These are phyloP conservation scores for Leucogyrophana mollusca DNA, from an alignment of 768 basidiomycete species.

Conservation along the genomic window DNA sequence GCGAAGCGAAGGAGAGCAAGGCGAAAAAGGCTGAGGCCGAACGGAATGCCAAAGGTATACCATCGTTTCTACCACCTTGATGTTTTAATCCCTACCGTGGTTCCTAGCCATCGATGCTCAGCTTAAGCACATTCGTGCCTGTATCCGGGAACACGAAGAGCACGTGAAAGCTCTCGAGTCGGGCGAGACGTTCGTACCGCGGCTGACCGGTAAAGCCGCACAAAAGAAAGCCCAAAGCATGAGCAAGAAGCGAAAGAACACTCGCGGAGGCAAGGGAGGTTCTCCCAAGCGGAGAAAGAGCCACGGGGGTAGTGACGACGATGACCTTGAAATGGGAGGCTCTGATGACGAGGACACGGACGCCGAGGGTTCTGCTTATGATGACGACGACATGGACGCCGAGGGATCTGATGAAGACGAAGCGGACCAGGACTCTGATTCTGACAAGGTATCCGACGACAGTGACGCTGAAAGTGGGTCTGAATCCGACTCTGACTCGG, in stretches of 20 bases:
- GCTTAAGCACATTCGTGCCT: constrained; percentile 38
- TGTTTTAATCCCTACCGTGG: neutral
- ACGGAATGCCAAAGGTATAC: constrained; percentile 40
- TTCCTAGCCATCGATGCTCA: constrained; percentile 38
- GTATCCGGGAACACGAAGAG: constrained; percentile 37
- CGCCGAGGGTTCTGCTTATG: constrained; percentile 19
- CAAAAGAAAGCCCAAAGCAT: constrained; percentile 17
- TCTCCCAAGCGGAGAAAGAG: constrained; percentile 44
- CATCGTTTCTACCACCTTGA: neutral
- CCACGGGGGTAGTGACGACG: constrained; percentile 17
- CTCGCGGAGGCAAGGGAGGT: constrained; percentile 35
- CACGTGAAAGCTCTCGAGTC: constrained; percentile 48
- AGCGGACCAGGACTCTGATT: constrained; percentile 5
- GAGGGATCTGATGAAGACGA: constrained; percentile 21
- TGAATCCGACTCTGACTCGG: constrained; percentile 15
- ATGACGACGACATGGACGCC: constrained; percentile 16
- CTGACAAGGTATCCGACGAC: constrained; percentile 16
- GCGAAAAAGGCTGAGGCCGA: constrained; percentile 40
- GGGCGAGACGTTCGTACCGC: constrained; percentile 42
- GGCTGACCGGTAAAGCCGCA: constrained; percentile 30
- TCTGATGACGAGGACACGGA: constrained; percentile 37
- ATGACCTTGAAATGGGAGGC: too few relatives aligned
- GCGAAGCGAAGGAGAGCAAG: constrained; percentile 39
- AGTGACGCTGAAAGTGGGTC: constrained; percentile 21
- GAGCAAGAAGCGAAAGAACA: constrained; percentile 52